phyloP scores from a whole-genome alignment of 176 grass and related monocot species.

The Ensete ventricosum region DNA sequence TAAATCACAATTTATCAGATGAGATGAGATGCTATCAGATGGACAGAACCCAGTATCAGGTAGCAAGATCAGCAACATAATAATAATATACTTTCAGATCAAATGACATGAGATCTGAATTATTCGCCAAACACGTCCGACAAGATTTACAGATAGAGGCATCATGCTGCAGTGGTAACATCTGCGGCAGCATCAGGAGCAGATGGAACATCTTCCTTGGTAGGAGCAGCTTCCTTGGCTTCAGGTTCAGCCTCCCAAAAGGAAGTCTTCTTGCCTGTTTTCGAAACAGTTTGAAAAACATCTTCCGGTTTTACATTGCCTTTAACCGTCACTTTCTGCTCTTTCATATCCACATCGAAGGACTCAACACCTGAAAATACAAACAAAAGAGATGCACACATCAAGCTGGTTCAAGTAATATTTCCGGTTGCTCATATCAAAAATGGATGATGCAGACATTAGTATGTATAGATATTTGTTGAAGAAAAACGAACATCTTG shows the following conservation, averaged over 20 bases:
- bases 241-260: constrained; percentile 49
- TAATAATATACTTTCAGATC: not conserved
- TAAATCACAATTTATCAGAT: not conserved
- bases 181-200: no score
- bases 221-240: not conserved
- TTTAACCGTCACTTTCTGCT: constrained; percentile 86
- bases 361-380: constrained; percentile 48
- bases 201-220: not conserved
- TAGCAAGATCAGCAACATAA: not conserved
- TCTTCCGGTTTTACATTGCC: constrained; percentile 66
- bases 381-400: constrained; percentile 19
- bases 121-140: no score
- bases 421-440: not conserved
- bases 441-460: not conserved
- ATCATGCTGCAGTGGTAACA: no score
- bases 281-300: constrained; percentile 77
- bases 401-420: not conserved
- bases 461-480: not conserved
- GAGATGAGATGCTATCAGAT: not conserved
- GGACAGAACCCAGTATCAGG: not conserved
- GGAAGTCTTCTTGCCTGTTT: constrained; percentile 73
- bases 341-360: constrained; percentile 74
- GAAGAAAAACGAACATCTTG: no score
- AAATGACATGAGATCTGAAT: not conserved
- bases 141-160: no score